phyloP scores from a whole-genome alignment of 2,329 filamentous ascomycete genomes.

The Cladosporium sp. region DNA sequence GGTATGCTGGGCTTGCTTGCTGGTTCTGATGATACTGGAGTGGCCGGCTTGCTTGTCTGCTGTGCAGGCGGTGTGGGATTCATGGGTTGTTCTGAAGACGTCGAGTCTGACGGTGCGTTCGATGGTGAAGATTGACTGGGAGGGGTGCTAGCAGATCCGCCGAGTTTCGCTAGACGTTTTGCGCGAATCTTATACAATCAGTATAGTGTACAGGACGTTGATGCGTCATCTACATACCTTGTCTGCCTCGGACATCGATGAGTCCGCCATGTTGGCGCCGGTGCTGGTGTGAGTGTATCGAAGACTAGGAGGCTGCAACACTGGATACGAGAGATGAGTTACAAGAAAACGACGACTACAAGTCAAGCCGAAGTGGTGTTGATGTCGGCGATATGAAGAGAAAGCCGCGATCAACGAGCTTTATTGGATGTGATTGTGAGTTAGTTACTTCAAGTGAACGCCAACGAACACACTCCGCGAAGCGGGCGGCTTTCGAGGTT shows the following conservation, averaged over 20 bases:
- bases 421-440: background rate
- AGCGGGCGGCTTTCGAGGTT: background rate
- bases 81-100: conserved; percentile 13
- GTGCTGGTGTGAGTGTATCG: background rate
- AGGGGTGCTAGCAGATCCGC: conserved; percentile 32
- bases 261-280: conserved; percentile 22
- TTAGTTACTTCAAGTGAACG: background rate
- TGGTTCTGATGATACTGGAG: conserved; percentile 11
- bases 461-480: background rate
- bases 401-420: background rate
- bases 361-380: background rate
- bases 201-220: conserved; percentile 7
- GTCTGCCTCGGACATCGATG: conserved; percentile 41
- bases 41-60: conserved; percentile 11
- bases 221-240: conserved; percentile 33
- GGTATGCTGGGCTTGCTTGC: conserved; percentile 1
- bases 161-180: conserved; percentile 62
- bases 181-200: conserved; percentile 53
- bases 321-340: background rate
- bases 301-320: background rate
- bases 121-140: conserved; percentile 15
- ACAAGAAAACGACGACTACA: background rate
- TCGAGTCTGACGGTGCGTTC: conserved; percentile 11
- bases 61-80: conserved; percentile 15
- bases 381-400: background rate